A percentile compares a stretch with the other conserved stretches of the same genome.
Conservation (phyloP, 345 rosid genomes). For the Noccaea caerulescens region DNA sequence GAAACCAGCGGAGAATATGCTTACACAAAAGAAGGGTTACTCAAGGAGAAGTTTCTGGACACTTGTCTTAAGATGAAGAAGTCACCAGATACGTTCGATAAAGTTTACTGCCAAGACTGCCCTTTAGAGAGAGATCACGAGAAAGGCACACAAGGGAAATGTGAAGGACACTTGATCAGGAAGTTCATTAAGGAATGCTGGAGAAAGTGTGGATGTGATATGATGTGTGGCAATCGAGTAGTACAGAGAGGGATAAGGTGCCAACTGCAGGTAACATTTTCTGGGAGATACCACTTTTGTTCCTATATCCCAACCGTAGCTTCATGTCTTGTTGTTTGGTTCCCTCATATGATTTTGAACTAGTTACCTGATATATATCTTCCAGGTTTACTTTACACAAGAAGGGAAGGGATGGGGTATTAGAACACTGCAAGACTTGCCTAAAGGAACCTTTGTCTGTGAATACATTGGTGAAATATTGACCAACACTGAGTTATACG, state of each 20-base stretch:
- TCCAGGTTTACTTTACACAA: constrained; percentile 73
- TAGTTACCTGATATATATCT: constrained; percentile 15
- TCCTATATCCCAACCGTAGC: constrained; percentile 1
- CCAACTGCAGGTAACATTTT: constrained; percentile 65
- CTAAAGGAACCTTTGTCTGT: constrained; percentile 87
- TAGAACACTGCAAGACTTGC: constrained; percentile 72
- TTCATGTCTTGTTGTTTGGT: constrained; percentile 8
- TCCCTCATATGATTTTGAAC: constrained; percentile 2
- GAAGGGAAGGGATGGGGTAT: constrained; percentile 93
- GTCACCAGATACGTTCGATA: constrained; percentile 47
- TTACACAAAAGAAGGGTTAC: constrained; percentile 61
- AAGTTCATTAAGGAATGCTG: constrained; percentile 94
- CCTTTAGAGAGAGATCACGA: constrained; percentile 65
- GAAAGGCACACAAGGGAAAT: constrained; percentile 54
- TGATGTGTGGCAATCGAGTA: constrained; percentile 79
- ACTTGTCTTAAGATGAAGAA: constrained; percentile 51
- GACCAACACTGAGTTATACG: constrained; percentile 66
- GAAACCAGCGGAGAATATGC: constrained; percentile 92
- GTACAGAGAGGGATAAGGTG: constrained; percentile 80
- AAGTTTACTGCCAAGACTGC: constrained; percentile 68
- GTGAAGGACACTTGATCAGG: constrained; percentile 81
- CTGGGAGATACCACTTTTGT: not conserved
- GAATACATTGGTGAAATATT: constrained; percentile 89
- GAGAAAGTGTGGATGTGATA: constrained; percentile 83
- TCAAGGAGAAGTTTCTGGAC: constrained; percentile 61